Conservation (phyloP, 345 rosid genomes). For the Firmiana major region DNA sequence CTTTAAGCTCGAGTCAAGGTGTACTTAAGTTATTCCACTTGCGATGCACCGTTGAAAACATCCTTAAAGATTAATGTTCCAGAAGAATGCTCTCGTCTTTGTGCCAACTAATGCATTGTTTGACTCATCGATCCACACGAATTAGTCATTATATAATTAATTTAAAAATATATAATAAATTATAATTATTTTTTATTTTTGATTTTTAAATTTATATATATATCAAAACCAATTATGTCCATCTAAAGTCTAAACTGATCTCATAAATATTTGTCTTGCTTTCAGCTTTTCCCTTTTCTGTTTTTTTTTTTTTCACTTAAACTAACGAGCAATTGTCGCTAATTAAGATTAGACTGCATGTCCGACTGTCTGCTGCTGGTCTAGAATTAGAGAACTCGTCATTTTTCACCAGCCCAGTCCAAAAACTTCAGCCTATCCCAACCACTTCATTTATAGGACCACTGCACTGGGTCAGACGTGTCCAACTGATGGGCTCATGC, state of each 20-base stretch:
- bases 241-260: too few species aligned
- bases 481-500: not conserved
- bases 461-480: not conserved
- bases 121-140: too few species aligned
- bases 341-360: not conserved
- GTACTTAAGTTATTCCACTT: not conserved
- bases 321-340: not conserved
- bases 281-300: not conserved
- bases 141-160: too few species aligned
- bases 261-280: not conserved
- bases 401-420: not conserved
- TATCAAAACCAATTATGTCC: too few species aligned
- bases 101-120: too few species aligned
- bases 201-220: too few species aligned
- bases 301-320: not conserved
- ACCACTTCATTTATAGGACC: not conserved
- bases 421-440: not conserved
- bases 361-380: not conserved
- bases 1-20: not conserved
- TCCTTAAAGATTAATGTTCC: not conserved
- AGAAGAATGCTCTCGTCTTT: not conserved
- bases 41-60: conserved; percentile 6
- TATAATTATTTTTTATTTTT: too few species aligned
- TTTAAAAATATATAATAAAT: too few species aligned
- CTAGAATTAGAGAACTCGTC: not conserved